Base-by-base conservation (phyloP, 2,329 filamentous ascomycete genomes). In the Falciphora oryzae region DNA sequence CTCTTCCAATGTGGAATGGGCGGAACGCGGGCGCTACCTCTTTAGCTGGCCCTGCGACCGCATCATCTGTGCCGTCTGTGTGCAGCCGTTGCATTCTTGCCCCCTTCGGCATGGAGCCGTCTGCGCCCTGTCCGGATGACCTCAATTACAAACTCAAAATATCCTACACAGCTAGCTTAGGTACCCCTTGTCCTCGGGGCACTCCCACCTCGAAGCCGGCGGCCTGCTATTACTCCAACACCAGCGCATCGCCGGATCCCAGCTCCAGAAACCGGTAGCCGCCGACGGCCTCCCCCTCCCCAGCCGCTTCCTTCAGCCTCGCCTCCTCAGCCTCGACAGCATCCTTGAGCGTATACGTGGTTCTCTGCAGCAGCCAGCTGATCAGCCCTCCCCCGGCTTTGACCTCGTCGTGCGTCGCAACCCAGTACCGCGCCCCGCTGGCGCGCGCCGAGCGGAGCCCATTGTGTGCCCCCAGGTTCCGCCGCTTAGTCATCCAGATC, bases 391-490 rank as follows among this genome's bases (percentile, higher is more conserved):
- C 80, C 0, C 85, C 86, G 63, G 73, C 80, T 73, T 89, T 89
- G 5, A 83, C 76, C 72, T 89, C 87, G 68, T 89, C 86, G 68
- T 90, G 87, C 31, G 87, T 89, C 0, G 81, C 81, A 25, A 89
- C 74, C 87, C 87, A 90, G 69, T 89, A 89, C 68, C 77, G 81
- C 0, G 85, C 83, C 2, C 78, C 75, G 35, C 84, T 73, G 5
- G 81, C 73, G 22, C 78, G 73, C 65, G 85, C 85, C 3, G 84
- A 83, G 65, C 82, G 77, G 22, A 88, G 73, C 0, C 84, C 87
- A 69, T 89, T 89, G 65, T 83, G 77, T 0, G 81, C 87, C 2
- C 87, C 87, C 22, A 89, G 79, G 67, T 89, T 90, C 44, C 89
- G 75, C 72, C 89, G 86, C 70, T 84, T 81, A 31, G 73, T 70